Evolutionary conservation across 2,329 filamentous ascomycete genomes (phyloP).

Genomic region (Colletotrichum somersetense): DNA sequence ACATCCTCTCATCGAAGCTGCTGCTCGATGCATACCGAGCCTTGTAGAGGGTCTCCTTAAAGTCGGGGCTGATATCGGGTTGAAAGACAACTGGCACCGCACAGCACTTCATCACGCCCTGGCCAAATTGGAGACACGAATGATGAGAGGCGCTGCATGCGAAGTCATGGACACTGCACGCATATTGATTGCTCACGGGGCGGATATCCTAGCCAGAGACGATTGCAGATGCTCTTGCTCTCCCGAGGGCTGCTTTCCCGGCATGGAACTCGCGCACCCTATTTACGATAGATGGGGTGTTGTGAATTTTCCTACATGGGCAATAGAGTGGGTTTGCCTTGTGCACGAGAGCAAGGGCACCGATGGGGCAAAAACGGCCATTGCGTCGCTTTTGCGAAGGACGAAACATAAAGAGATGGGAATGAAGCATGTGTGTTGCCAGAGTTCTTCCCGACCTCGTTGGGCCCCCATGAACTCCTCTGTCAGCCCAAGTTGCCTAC

Average conservation of each 20-base stretch:
- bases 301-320: not conserved
- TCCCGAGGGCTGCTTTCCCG: not conserved
- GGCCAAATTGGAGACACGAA: fast-evolving
- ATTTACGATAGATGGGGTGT: fast-evolving
- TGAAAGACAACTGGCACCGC: not conserved
- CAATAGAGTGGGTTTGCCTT: not conserved
- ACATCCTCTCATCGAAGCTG: not conserved
- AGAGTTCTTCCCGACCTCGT: fast-evolving
- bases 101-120: slow-evolving; percentile 8
- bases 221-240: slow-evolving; percentile 15
- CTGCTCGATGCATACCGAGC: fast-evolving
- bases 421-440: slow-evolving; percentile 28
- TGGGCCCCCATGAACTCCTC: fast-evolving
- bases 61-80: not conserved
- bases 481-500: fast-evolving
- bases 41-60: not conserved
- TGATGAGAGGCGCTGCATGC: fast-evolving
- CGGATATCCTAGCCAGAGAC: not conserved
- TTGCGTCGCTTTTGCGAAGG: not conserved
- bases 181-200: not conserved
- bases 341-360: not conserved
- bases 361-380: not conserved
- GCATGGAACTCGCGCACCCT: not conserved
- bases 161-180: not conserved
- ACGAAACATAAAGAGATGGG: slow-evolving; percentile 4